These are phyloP conservation scores for Teratosphaeria viscida DNA, from an alignment of 2,329 filamentous ascomycete species.

Conservation along the genomic window DNA sequence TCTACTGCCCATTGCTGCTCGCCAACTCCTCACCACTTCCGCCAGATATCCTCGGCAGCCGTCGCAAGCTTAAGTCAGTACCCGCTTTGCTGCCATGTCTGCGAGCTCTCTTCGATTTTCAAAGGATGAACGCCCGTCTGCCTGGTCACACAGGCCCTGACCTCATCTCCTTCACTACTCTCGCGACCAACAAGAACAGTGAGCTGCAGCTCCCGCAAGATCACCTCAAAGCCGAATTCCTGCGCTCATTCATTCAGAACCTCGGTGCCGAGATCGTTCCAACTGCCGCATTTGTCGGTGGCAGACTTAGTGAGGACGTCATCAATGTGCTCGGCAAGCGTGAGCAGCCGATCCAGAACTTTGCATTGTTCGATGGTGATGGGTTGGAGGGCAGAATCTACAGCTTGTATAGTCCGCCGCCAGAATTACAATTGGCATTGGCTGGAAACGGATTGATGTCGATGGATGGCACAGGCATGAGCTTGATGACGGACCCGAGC, in stretches of 20 bases:
- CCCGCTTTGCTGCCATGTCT: constrained; percentile 76
- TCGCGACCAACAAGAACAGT: constrained; percentile 68
- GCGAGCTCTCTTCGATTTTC: constrained; percentile 82
- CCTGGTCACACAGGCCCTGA: constrained; percentile 51
- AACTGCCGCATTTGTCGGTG: constrained; percentile 79
- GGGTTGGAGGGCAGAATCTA: constrained; percentile 69
- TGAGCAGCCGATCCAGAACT: constrained; percentile 93
- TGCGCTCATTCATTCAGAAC: constrained; percentile 79
- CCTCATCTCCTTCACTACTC: constrained; percentile 62
- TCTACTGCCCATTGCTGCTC: constrained; percentile 81
- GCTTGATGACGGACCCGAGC: neutral
- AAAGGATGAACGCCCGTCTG: constrained; percentile 31
- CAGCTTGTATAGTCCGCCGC: constrained; percentile 42
- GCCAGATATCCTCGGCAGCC: constrained; percentile 56
- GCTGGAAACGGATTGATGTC: neutral
- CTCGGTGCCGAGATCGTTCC: constrained; percentile 75
- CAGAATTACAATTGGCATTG: constrained; percentile 15
- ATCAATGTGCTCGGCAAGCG: constrained; percentile 88
- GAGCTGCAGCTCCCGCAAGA: constrained; percentile 43
- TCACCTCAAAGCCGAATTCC: constrained; percentile 46
- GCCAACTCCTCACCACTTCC: constrained; percentile 66
- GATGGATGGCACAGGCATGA: constrained; percentile 1
- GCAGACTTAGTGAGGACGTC: constrained; percentile 85
- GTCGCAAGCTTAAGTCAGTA: constrained; percentile 62
- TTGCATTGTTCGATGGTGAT: constrained; percentile 83